Base-by-base conservation (phyloP, 768 basidiomycete species). In the Leccinum broughii region DNA sequence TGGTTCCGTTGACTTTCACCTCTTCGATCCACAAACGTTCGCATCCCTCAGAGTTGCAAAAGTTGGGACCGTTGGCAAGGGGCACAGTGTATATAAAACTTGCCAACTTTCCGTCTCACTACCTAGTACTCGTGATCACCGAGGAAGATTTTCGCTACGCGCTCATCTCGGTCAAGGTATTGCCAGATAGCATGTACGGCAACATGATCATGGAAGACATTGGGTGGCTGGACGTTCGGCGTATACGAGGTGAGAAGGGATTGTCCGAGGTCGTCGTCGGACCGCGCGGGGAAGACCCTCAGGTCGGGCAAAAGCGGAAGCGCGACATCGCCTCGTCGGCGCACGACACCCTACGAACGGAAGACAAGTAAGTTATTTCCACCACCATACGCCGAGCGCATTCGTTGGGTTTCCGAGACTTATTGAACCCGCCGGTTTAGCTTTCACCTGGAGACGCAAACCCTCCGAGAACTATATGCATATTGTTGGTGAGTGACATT, bases 141-240 rank as follows among this genome's bases (percentile, higher is more conserved):
- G 89, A 93, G 60, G 81, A 86, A 51, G 84, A 87, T 55, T 88
- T 93, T 67, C 85, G 85, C 51, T 95, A 89, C 69, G 95, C 93
- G 7, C 80, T 96, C 41, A 88, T 96, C 55, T 86, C 85, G 8
- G 85, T 85, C 54, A 79, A 82, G 63, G 75, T 82, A 7, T 69
- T 85, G 14, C 69, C 80, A 0, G 83, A 85, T 13, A 80, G 82
- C 13, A 79, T 82, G 75, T 86, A 82, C 66, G 76, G 79, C 6
- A 82, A 80, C 58, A 80, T 92, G 78, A 76, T 84, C 20, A 84
- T 92, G 83, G 83, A 87, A 60, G 90, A 92, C 66, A 88, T 92
- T 56, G 89, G 84, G 3, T 92, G 89, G 89, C 74, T 93, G 54
- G 87, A 92, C 65, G 83, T 89, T 51, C 76, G 78, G 28, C 81